phyloP scores from a whole-genome alignment of 2,329 filamentous ascomycete genomes.

The Colletotrichum euphorbiae region DNA sequence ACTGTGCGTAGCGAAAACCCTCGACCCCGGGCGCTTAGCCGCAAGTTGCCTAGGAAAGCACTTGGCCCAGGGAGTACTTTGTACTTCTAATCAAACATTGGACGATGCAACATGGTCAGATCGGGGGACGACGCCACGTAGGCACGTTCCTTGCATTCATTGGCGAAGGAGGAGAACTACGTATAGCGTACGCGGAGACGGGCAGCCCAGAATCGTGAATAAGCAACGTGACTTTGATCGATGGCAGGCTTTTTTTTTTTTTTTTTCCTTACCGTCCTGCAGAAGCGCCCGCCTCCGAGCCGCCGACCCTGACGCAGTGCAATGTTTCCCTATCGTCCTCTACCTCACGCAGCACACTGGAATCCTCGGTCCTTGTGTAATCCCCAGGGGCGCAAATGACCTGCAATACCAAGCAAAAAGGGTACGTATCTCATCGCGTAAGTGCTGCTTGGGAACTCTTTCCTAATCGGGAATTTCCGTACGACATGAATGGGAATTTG shows the following conservation, averaged over 20 bases:
- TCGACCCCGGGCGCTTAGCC: neutral
- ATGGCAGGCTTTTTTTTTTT: slow-evolving; percentile 3
- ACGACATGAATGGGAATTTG: neutral
- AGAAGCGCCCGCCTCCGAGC: neutral
- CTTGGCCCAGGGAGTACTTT: too few species aligned
- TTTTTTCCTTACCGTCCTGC: neutral
- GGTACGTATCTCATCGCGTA: neutral
- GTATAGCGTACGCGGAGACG: slow-evolving; percentile 3
- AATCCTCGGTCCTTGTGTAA: neutral
- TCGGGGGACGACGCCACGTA: neutral
- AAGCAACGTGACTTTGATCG: neutral
- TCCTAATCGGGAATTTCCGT: neutral
- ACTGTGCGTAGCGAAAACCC: slow-evolving; percentile 1
- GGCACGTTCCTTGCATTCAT: too few species aligned
- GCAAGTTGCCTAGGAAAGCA: neutral
- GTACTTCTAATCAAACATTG: too few species aligned
- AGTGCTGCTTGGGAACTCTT: neutral
- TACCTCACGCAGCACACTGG: neutral
- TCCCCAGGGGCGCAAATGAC: too few species aligned
- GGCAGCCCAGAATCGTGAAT: neutral
- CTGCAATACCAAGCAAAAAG: too few species aligned
- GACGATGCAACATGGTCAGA: neutral
- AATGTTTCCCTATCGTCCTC: too few species aligned
- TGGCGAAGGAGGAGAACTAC: neutral
- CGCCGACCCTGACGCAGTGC: neutral